These are phyloP conservation scores for Pleomassaria siparia DNA, from an alignment of 2,329 filamentous ascomycete genomes.

Conservation along the genomic window DNA sequence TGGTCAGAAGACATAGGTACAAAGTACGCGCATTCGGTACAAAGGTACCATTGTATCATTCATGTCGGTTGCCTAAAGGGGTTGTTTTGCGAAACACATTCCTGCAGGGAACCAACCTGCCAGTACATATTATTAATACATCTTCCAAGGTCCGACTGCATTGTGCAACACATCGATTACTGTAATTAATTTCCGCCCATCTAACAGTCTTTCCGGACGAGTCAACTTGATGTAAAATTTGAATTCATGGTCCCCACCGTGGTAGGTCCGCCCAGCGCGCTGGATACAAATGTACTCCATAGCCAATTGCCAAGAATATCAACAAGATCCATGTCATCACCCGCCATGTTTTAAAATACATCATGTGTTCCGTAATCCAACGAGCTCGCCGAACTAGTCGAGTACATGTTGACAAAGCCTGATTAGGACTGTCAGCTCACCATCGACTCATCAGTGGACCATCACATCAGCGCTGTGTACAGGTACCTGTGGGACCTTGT, in stretches of 20 bases:
- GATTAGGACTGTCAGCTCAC: neutral
- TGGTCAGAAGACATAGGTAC: too few species aligned
- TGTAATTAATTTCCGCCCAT: too few species aligned
- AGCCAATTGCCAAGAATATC: neutral
- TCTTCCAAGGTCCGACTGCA: too few species aligned
- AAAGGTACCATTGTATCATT: too few species aligned
- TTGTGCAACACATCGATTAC: too few species aligned
- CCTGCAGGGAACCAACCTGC: too few species aligned
- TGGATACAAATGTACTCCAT: neutral
- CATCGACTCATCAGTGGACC: constrained; percentile 39
- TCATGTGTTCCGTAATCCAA: neutral
- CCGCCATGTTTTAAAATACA: neutral
- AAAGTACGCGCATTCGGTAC: too few species aligned
- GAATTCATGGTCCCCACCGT: neutral
- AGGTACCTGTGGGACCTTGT: constrained; percentile 33
- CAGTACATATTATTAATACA: too few species aligned
- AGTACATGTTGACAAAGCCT: neutral
- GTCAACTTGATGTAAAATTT: neutral
- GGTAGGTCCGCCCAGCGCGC: neutral
- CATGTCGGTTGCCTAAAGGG: too few species aligned
- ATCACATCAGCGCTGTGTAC: constrained; percentile 40
- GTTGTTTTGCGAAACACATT: too few species aligned
- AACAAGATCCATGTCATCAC: neutral
- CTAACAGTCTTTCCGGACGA: too few species aligned
- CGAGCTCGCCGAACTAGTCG: neutral